A percentile compares a stretch with the other conserved stretches of the same genome.
Conservation (phyloP, 2,329 filamentous ascomycete genomes). For the Calonectria pteridis region DNA sequence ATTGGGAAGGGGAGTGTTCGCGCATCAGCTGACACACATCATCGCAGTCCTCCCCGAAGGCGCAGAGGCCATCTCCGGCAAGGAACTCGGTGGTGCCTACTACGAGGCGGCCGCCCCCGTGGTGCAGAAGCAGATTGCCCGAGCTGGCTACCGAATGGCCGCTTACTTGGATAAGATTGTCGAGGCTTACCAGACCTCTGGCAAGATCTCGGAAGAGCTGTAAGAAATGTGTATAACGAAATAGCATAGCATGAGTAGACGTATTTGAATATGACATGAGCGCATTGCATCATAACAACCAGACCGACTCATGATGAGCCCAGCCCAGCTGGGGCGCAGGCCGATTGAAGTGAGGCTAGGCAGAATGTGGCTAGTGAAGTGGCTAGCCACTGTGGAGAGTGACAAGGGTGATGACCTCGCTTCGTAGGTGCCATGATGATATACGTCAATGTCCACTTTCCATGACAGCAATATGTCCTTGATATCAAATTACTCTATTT, state of each 20-base stretch:
- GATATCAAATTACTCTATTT: background rate
- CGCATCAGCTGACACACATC: slow-evolving; percentile 37
- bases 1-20: background rate
- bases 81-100: slow-evolving; percentile 74
- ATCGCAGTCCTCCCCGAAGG: slow-evolving; percentile 71
- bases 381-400: background rate
- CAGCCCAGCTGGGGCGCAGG: background rate
- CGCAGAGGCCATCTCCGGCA: slow-evolving; percentile 65
- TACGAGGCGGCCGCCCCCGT: slow-evolving; percentile 73
- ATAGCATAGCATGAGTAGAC: background rate
- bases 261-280: slow-evolving; percentile 14
- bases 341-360: background rate
- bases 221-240: slow-evolving; percentile 30
- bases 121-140: slow-evolving; percentile 75
- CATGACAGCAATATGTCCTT: background rate
- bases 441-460: background rate
- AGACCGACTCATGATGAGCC: background rate
- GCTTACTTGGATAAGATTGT: slow-evolving; percentile 75
- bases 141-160: slow-evolving; percentile 76
- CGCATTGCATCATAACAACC: background rate
- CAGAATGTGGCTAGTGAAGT: background rate
- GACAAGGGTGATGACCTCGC: background rate
- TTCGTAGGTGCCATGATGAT: background rate
- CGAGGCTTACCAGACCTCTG: slow-evolving; percentile 47
- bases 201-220: slow-evolving; percentile 45